Percentiles rank a stretch among this genome's conserved stretches.
These are phyloP conservation scores for Diddensiella santjacobensis DNA, from an alignment of 805 yeast genomes.

Conservation along the genomic window DNA sequence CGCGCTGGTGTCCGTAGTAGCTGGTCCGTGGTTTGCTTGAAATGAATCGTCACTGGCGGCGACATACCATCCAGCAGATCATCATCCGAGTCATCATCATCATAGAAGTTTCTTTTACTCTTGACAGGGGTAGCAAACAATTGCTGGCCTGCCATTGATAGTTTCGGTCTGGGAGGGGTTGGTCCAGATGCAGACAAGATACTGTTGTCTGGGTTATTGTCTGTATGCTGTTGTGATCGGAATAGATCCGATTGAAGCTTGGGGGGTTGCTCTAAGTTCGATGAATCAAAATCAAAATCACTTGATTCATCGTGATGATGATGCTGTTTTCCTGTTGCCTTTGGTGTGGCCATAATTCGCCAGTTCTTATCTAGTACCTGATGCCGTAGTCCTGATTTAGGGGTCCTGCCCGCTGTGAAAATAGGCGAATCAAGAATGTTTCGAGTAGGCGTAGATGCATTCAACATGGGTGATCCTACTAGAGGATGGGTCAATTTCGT, in stretches of 20 bases:
- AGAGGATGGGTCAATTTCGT: neutral
- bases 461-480: neutral
- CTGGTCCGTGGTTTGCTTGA: slow-evolving; percentile 11
- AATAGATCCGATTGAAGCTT: slow-evolving; percentile 7
- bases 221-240: neutral
- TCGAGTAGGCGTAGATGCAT: slow-evolving; percentile 1
- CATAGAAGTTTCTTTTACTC: slow-evolving; percentile 1
- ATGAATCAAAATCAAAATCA: slow-evolving; percentile 2
- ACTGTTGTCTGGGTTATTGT: neutral
- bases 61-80: slow-evolving; percentile 25
- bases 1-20: slow-evolving; percentile 24
- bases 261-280: slow-evolving; percentile 7
- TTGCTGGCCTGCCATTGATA: neutral
- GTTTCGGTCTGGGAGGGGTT: slow-evolving; percentile 10
- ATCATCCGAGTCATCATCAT: slow-evolving; percentile 10
- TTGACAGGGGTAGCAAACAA: slow-evolving; percentile 13
- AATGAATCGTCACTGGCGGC: slow-evolving; percentile 26
- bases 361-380: slow-evolving; percentile 34
- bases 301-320: slow-evolving; percentile 1
- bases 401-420: slow-evolving; percentile 3
- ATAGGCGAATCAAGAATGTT: neutral
- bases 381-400: slow-evolving; percentile 25
- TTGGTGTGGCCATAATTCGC: slow-evolving; percentile 36
- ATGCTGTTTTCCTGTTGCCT: neutral
- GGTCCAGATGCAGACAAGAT: neutral